Percentiles rank a stretch among this genome's conserved stretches.
Conservation (phyloP, 768 basidiomycete species). For the Podaxis sp. region DNA sequence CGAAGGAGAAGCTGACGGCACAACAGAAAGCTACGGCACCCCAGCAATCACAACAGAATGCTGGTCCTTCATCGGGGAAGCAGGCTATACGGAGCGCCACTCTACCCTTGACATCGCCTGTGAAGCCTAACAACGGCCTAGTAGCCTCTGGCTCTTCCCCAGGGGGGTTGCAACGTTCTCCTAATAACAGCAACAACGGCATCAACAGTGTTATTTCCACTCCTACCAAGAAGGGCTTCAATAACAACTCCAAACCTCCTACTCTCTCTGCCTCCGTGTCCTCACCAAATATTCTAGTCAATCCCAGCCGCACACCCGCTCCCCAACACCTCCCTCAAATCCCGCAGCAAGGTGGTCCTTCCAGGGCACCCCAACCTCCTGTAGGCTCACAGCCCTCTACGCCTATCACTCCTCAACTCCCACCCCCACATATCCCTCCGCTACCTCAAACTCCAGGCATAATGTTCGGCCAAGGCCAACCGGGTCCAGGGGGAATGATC, state of each 20-base stretch:
- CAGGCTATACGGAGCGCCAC: conserved; percentile 47
- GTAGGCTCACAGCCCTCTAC: conserved; percentile 38
- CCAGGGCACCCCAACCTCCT: conserved; percentile 24
- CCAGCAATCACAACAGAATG: conserved; percentile 25
- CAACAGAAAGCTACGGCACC: conserved; percentile 49
- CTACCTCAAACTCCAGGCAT: conserved; percentile 41
- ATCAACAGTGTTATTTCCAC: conserved; percentile 35
- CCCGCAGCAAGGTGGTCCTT: conserved; percentile 5
- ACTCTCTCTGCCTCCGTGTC: conserved; percentile 23
- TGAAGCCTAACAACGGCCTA: conserved; percentile 31
- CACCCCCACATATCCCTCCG: conserved; percentile 46
- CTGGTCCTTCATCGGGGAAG: conserved; percentile 31
- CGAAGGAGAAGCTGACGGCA: conserved; percentile 28
- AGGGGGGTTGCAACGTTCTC: conserved; percentile 39
- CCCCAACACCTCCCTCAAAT: conserved; percentile 29
- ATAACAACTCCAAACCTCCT: conserved; percentile 42
- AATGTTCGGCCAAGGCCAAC: conserved; percentile 41
- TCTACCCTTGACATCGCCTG: conserved; percentile 40
- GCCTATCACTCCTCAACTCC: conserved; percentile 44
- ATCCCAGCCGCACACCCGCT: conserved; percentile 30
- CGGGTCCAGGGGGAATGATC: conserved; percentile 28
- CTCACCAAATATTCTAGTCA: conserved; percentile 19
- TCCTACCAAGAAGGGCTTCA: conserved; percentile 61
- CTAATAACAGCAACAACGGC: conserved; percentile 28
- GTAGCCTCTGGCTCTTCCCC: conserved; percentile 44